These are phyloP conservation scores for Magnaporthiopsis incrustans DNA, from an alignment of 2,329 filamentous ascomycete species.

Conservation along the genomic window DNA sequence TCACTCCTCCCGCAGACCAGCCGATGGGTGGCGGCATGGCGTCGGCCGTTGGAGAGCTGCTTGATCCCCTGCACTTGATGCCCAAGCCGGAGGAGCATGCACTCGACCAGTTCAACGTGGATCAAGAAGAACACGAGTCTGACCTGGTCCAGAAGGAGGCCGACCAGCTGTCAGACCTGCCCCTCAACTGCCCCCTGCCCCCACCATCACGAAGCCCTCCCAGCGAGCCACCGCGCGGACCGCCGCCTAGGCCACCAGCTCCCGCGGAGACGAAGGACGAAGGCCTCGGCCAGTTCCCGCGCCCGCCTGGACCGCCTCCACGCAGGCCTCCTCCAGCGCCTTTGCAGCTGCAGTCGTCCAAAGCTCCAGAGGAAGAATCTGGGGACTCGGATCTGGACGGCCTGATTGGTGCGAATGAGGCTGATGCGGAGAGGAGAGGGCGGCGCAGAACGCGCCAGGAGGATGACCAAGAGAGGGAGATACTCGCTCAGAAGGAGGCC, in stretches of 20 bases:
- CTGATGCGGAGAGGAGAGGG: constrained; percentile 48
- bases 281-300: constrained; percentile 41
- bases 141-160: constrained; percentile 37
- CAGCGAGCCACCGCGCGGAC: constrained; percentile 41
- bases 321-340: constrained; percentile 83
- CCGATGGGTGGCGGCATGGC: constrained; percentile 23
- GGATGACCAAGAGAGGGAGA: constrained; percentile 71
- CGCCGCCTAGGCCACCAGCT: constrained; percentile 40
- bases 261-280: constrained; percentile 37
- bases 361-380: constrained; percentile 51
- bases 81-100: constrained; percentile 54
- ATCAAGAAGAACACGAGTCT: constrained; percentile 41
- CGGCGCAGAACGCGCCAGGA: constrained; percentile 80
- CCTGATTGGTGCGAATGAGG: constrained; percentile 52
- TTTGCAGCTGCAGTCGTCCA: constrained; percentile 52
- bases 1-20: constrained; percentile 53
- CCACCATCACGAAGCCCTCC: constrained; percentile 50
- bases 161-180: constrained; percentile 38
- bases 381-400: constrained; percentile 82
- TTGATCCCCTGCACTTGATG: constrained; percentile 52
- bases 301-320: constrained; percentile 49
- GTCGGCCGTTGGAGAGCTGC: constrained; percentile 40
- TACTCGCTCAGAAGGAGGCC: constrained; percentile 56
- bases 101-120: constrained; percentile 46
- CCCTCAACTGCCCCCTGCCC: constrained; percentile 43